These are phyloP conservation scores for Venturia pyrina DNA, from an alignment of 2,329 filamentous ascomycete species.

Conservation along the genomic window DNA sequence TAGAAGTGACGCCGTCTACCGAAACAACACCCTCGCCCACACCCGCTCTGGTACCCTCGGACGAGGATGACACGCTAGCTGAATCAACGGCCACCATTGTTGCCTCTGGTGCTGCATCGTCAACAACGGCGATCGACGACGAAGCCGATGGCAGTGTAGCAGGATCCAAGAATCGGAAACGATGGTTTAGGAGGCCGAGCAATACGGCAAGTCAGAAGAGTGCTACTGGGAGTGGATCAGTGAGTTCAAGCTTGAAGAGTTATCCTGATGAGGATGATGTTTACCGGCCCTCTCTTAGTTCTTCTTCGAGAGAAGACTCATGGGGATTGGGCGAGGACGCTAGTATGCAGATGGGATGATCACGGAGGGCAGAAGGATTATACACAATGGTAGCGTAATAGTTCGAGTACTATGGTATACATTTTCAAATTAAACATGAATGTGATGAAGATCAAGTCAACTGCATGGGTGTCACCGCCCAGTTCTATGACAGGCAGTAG, in stretches of 20 bases:
- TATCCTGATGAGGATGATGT: conserved; percentile 31
- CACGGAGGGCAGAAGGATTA: no score
- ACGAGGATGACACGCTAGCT: not conserved
- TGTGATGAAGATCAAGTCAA: not conserved
- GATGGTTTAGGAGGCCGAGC: conserved; percentile 16
- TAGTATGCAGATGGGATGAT: conserved; percentile 68
- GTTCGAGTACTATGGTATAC: not conserved
- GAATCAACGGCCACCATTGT: conserved; percentile 5
- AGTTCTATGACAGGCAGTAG: not conserved
- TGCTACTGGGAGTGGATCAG: conserved; percentile 19
- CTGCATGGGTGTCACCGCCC: not conserved
- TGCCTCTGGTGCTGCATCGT: not conserved
- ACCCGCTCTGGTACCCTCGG: conserved; percentile 18
- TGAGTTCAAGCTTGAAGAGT: conserved; percentile 17
- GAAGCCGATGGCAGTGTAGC: not conserved
- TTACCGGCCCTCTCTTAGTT: conserved; percentile 38
- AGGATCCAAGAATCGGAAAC: not conserved
- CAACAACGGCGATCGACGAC: conserved; percentile 8
- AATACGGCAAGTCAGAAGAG: conserved; percentile 14
- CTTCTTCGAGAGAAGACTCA: conserved; percentile 42
- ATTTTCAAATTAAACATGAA: not conserved
- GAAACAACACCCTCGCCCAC: conserved; percentile 36
- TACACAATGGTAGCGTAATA: not conserved
- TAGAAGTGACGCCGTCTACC: conserved; percentile 52
- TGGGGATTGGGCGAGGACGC: conserved; percentile 81